Evolutionary conservation across 2,329 filamentous ascomycete species (phyloP), one percentile per base, ranked within the genome.

Genomic region (Hypoxylon sp.): DNA sequence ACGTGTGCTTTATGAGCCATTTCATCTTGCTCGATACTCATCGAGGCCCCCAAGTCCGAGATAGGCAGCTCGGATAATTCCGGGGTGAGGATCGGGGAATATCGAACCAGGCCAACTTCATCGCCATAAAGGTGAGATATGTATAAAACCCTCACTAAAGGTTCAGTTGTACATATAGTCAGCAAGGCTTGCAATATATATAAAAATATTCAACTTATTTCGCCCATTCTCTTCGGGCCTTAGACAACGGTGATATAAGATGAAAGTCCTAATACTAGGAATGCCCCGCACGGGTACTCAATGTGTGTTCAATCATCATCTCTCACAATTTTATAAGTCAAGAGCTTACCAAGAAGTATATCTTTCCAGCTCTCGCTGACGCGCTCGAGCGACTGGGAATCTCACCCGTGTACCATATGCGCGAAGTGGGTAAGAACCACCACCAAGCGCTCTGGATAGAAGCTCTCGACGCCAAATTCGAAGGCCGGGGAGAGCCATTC

Each of bases 241-340:
- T 6, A 37, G 14, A 14, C 24, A 5, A 14, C n/a, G n/a, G 22
- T 35, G 22, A 59, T 24, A 78, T 22, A 31, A 52, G 54, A 68
- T 79, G 77, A 76, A 78, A 55, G 73, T 80, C 24, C 75, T 81
- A 3, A 72, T 80, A 33, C 63, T 81, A 26, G 78, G 79, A 11
- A 74, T 76, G 19, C 76, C 75, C 22, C 70, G 78, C 29, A 78
- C 78, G 5, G 78, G 79, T 13, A 79, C 78, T 17, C 75, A 78
- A 63, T 77, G 79, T 78, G 63, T 63, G 70, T 65, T 26, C 31
- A 31, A 35, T 17, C 50, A 22, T 39, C 64, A 13, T 11, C 35
- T 14, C 19, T 29, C 66, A 42, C 3, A 8, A 11, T 42, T 19
- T 14, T 39, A 51, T 39, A 51, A 46, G 47, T 13, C 17, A 22